Percentiles rank a stretch among this genome's conserved stretches.
phyloP scores from a whole-genome alignment of 495 filamentous ascomycete species.

The Hypoxylon intermedium region DNA sequence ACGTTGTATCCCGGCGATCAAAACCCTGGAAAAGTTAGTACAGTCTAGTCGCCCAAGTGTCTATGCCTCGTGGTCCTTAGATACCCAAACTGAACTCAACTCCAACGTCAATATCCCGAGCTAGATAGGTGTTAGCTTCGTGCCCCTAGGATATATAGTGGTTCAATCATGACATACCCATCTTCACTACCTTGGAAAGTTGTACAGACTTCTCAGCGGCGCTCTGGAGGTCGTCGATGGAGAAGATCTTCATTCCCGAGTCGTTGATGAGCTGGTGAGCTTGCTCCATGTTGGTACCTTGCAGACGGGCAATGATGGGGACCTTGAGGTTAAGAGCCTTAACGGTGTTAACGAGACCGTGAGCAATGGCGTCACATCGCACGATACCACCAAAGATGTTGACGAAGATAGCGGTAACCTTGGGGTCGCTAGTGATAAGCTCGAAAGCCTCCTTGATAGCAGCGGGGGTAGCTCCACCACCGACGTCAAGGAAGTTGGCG shows the following conservation, averaged over 20 bases:
- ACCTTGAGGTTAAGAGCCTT: slow-evolving; percentile 92
- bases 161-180: slow-evolving; percentile 66
- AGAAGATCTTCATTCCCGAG: slow-evolving; percentile 98
- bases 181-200: slow-evolving; percentile 98
- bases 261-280: slow-evolving; percentile 97
- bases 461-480: slow-evolving; percentile 93
- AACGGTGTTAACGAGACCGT: slow-evolving; percentile 93
- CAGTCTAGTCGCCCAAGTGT: slow-evolving; percentile 42
- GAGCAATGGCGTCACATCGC: slow-evolving; percentile 95
- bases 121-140: slow-evolving; percentile 48
- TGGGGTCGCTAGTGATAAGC: slow-evolving; percentile 96
- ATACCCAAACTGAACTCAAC: slow-evolving; percentile 98
- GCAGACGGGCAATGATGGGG: slow-evolving; percentile 93
- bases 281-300: slow-evolving; percentile 98
- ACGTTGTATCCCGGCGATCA: slow-evolving; percentile 14
- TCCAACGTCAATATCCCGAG: slow-evolving; percentile 95
- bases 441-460: slow-evolving; percentile 98
- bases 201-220: slow-evolving; percentile 98
- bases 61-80: slow-evolving; percentile 60
- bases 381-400: slow-evolving; percentile 99
- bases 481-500: slow-evolving; percentile 98
- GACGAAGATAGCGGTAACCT: slow-evolving; percentile 98
- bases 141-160: neutral
- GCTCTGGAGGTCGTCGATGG: slow-evolving; percentile 95
- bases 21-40: slow-evolving; percentile 45